Conservation (phyloP, 2,329 filamentous ascomycete genomes). For the Fonsecaea nubica region DNA sequence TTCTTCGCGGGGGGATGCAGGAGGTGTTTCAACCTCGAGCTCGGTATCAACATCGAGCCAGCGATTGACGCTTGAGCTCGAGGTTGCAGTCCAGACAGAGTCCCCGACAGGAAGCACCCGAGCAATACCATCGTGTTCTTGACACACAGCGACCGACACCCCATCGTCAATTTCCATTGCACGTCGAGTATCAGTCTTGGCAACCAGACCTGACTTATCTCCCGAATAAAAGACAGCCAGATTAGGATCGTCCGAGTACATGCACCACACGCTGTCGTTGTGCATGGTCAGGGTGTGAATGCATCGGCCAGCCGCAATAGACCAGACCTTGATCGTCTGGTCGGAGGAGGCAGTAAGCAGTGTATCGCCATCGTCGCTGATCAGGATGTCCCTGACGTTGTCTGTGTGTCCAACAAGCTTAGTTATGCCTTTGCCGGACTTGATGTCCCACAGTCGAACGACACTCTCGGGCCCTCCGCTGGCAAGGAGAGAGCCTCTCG, state of each 20-base stretch:
- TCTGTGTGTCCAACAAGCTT: conserved; percentile 97
- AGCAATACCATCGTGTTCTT: conserved; percentile 78
- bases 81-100: conserved; percentile 88
- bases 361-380: conserved; percentile 86
- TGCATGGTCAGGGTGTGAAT: conserved; percentile 99
- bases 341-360: conserved; percentile 95
- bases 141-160: conserved; percentile 84
- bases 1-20: conserved; percentile 63
- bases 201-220: conserved; percentile 90
- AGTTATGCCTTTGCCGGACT: conserved; percentile 85
- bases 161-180: conserved; percentile 83
- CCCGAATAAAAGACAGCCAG: conserved; percentile 93
- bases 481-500: conserved; percentile 79
- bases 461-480: conserved; percentile 94
- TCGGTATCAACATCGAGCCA: conserved; percentile 87
- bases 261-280: conserved; percentile 95
- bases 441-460: conserved; percentile 88
- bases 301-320: conserved; percentile 89
- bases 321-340: conserved; percentile 98
- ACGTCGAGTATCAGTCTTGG: conserved; percentile 88
- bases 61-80: conserved; percentile 87
- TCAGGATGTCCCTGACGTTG: conserved; percentile 87
- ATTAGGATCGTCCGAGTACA: conserved; percentile 85
- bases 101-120: conserved; percentile 70
- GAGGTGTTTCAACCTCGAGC: conserved; percentile 65